Conservation (phyloP, 768 basidiomycete genomes). For the Lactarius trivialis region DNA sequence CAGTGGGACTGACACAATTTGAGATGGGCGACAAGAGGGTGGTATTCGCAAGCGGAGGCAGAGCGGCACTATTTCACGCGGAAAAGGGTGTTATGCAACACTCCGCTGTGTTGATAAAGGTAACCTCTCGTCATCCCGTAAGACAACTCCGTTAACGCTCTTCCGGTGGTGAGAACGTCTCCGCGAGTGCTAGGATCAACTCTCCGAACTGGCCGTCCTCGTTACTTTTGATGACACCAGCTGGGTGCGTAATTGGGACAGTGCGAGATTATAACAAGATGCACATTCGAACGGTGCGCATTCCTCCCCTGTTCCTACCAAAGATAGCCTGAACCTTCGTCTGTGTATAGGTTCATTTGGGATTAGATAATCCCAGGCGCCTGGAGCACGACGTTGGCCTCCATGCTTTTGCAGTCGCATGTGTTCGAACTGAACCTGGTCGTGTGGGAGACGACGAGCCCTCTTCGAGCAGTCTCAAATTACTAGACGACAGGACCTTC, state of each 20-base stretch:
- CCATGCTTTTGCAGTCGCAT: slow-evolving; percentile 62
- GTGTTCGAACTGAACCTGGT: slow-evolving; percentile 45
- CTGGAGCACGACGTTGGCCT: slow-evolving; percentile 53
- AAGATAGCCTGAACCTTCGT: slow-evolving; percentile 9
- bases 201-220: slow-evolving; percentile 43
- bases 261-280: slow-evolving; percentile 67
- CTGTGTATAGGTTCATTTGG: slow-evolving; percentile 55
- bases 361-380: slow-evolving; percentile 61
- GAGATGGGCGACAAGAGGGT: slow-evolving; percentile 44
- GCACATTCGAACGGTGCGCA: slow-evolving; percentile 65
- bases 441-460: slow-evolving; percentile 46
- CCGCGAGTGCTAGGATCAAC: slow-evolving; percentile 49
- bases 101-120: slow-evolving; percentile 71
- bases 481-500: slow-evolving; percentile 61
- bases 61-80: slow-evolving; percentile 63
- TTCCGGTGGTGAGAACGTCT: slow-evolving; percentile 35
- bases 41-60: slow-evolving; percentile 67
- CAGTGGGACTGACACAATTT: slow-evolving; percentile 55
- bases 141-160: neutral
- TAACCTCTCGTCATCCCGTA: slow-evolving; percentile 22
- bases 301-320: slow-evolving; percentile 21
- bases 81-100: slow-evolving; percentile 57
- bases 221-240: slow-evolving; percentile 51
- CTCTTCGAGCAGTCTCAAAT: slow-evolving; percentile 50
- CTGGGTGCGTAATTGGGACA: slow-evolving; percentile 55